Evolutionary conservation across 768 basidiomycete genomes (phyloP), one percentile per base, ranked within the genome.

Genomic region (Lanmaoa pseudosensibilis): DNA sequence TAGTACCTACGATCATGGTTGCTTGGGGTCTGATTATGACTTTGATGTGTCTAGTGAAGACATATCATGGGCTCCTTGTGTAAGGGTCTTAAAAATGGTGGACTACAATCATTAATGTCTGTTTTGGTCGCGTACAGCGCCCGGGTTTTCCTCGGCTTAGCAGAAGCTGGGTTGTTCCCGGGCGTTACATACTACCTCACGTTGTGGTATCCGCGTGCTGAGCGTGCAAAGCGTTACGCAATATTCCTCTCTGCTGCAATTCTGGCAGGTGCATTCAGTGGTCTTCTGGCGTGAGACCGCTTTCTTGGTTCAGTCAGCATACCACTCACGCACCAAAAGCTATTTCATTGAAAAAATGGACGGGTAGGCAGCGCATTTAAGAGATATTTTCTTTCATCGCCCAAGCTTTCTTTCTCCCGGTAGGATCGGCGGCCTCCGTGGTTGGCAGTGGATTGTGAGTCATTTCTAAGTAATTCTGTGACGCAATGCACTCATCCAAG

Each of bases 201-300:
- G 4, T 67, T 79, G 46, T 27, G 84, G 84, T 83, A 88, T 65
- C 77, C 82, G 10, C 74, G 80, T 41, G 69, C 73, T 40, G 85
- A 86, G 62, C 80, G 80, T 44, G 83, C 80, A 13, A 71, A 71
- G 56, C 79, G 85, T 39, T 74, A 83, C 38, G 82, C 84, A 2
- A 67, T 85, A 16, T 86, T 87, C 74, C 78, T 80, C 67, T 79
- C 80, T 16, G 81, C 82, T 46, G 82, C 83, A 16, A 84, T 82
- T 2, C 57, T 81, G 46, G 79, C 82, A 27, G 84, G 76, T 37
- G 69, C 73, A 52, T 82, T 73, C 61, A 75, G 80, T 46, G 82
- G 83, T 33, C 56, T 83, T 40, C 69, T 67, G 18, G 81, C 82
- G 54, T 83, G 63, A 64, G 80, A 27, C 27, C 21, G 1, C 23